phyloP scores from a whole-genome alignment of 1,139 yeast genomes.

The Taphrina populina region DNA sequence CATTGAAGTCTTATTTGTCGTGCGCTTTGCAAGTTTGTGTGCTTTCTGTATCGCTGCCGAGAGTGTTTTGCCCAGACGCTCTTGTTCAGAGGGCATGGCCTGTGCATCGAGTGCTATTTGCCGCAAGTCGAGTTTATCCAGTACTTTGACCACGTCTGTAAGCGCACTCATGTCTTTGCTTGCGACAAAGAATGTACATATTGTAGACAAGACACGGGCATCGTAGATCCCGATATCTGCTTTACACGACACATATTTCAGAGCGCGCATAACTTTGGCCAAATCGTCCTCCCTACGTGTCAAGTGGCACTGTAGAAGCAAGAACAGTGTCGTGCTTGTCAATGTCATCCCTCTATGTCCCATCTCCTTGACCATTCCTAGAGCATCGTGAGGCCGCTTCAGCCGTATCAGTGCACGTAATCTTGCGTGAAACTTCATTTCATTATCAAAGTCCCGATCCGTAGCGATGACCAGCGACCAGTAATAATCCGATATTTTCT shows the following conservation, averaged over 20 bases:
- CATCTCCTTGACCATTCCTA: constrained; percentile 4
- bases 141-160: neutral
- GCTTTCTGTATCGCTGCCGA: too few relatives aligned
- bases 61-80: constrained; percentile 1
- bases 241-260: neutral
- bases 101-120: neutral
- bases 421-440: constrained; percentile 5
- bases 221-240: neutral
- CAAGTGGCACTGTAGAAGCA: constrained; percentile 3
- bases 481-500: neutral
- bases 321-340: neutral
- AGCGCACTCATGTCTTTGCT: neutral
- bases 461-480: neutral
- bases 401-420: neutral
- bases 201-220: constrained; percentile 6
- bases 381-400: neutral
- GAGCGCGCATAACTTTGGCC: neutral
- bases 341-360: neutral
- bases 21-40: neutral
- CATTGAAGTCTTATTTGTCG: neutral
- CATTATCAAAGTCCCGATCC: neutral
- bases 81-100: neutral
- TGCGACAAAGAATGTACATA: neutral
- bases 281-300: neutral
- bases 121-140: constrained; percentile 5